Percentiles rank a stretch among this genome's conserved stretches.
These are phyloP conservation scores for Phytophthora capsici DNA, from an alignment of 352 stramenopile genomes.

Conservation along the genomic window DNA sequence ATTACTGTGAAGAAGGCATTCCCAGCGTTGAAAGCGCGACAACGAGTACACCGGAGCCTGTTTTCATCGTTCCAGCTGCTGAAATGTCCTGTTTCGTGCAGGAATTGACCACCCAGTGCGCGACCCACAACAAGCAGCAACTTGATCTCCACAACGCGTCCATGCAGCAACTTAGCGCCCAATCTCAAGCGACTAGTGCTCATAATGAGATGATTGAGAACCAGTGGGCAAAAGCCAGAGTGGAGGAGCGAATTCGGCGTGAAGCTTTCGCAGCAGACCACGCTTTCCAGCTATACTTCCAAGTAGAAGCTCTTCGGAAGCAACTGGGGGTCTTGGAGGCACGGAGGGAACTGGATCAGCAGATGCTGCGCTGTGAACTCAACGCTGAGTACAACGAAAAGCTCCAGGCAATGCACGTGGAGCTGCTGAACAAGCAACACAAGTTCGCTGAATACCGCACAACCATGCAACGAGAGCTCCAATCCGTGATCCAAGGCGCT, in stretches of 20 bases:
- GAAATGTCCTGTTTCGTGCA: constrained; percentile 33
- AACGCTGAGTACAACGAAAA: constrained; percentile 64
- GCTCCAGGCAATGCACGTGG: constrained; percentile 53
- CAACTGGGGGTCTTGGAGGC: constrained; percentile 33
- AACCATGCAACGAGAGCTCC: constrained; percentile 67
- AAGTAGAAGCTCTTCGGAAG: constrained; percentile 42
- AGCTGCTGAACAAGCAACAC: constrained; percentile 61
- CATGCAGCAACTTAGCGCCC: constrained; percentile 20
- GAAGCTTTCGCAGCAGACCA: constrained; percentile 54
- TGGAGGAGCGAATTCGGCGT: constrained; percentile 44
- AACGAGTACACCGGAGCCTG: not conserved
- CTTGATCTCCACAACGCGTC: constrained; percentile 17
- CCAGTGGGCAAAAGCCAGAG: constrained; percentile 7
- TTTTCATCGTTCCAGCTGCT: constrained; percentile 25
- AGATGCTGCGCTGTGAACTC: constrained; percentile 53
- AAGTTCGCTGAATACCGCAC: constrained; percentile 72
- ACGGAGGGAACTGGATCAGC: constrained; percentile 46
- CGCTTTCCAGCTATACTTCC: constrained; percentile 52
- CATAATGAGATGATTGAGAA: constrained; percentile 20
- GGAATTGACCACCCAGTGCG: constrained; percentile 8
- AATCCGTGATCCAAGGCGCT: constrained; percentile 56
- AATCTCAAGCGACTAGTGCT: constrained; percentile 7
- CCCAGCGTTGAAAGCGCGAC: not conserved
- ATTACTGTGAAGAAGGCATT: constrained; percentile 10
- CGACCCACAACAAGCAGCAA: constrained; percentile 29